phyloP scores from a whole-genome alignment of 331 rosid genomes.

The Rhamnella rubrinervis region DNA sequence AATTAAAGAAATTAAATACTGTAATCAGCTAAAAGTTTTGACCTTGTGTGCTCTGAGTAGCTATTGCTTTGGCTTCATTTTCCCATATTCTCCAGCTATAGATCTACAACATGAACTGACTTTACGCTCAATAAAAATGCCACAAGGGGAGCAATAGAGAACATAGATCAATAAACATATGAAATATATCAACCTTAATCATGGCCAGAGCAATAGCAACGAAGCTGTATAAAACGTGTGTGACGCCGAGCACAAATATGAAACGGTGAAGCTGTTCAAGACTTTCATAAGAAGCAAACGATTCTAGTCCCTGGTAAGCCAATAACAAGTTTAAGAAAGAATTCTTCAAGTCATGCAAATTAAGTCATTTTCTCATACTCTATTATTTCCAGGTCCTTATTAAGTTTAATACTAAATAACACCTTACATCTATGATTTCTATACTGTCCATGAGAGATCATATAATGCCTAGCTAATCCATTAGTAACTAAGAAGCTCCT shows the following conservation, averaged over 20 bases:
- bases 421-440: too few relatives aligned
- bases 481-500: too few relatives aligned
- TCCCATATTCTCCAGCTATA: slow-evolving; percentile 96
- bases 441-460: too few relatives aligned
- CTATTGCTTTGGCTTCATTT: slow-evolving; percentile 70
- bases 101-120: slow-evolving; percentile 48
- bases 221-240: slow-evolving; percentile 78
- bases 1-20: not conserved
- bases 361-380: too few relatives aligned
- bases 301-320: slow-evolving; percentile 67
- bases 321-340: slow-evolving; percentile 13
- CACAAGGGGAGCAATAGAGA: not conserved
- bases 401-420: too few relatives aligned
- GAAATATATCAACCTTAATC: slow-evolving; percentile 62
- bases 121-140: not conserved
- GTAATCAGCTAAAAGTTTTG: slow-evolving; percentile 13
- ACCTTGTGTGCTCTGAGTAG: slow-evolving; percentile 58
- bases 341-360: not conserved
- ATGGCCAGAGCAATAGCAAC: slow-evolving; percentile 70
- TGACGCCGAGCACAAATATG: slow-evolving; percentile 76
- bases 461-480: too few relatives aligned
- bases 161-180: not conserved
- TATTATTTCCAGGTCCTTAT: not conserved
- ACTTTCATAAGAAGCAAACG: slow-evolving; percentile 82
- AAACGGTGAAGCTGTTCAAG: slow-evolving; percentile 94